phyloP scores from a whole-genome alignment of 257 asterid species.

The Solanum sparsipilum region DNA sequence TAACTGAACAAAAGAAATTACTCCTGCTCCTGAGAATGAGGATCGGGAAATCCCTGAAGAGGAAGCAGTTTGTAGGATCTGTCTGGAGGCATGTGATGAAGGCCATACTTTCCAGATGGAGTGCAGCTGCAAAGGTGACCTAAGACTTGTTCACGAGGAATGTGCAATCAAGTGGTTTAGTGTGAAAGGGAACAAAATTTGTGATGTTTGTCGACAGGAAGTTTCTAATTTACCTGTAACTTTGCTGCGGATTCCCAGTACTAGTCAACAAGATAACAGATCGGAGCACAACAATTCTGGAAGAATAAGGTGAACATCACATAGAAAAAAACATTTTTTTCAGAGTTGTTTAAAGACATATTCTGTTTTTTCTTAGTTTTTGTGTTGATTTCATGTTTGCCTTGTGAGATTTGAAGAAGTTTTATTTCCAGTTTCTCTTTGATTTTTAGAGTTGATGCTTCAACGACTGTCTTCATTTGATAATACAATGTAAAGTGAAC shows the following conservation, averaged over 20 bases:
- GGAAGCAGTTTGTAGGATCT: constrained; percentile 91
- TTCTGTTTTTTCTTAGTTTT: neutral
- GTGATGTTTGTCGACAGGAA: constrained; percentile 83
- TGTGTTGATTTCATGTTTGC: neutral
- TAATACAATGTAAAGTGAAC: neutral
- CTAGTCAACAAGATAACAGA: constrained; percentile 26
- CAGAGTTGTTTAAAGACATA: neutral
- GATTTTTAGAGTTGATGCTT: neutral
- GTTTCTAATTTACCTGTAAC: constrained; percentile 80
- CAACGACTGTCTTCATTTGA: neutral
- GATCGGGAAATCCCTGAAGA: constrained; percentile 98
- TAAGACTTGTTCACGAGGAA: constrained; percentile 58
- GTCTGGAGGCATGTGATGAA: constrained; percentile 77
- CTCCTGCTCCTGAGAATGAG: constrained; percentile 43
- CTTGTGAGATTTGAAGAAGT: neutral
- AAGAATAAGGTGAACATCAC: constrained; percentile 26
- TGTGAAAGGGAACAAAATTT: constrained; percentile 40
- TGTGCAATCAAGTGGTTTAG: constrained; percentile 95
- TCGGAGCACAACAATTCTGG: constrained; percentile 21
- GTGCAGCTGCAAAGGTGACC: constrained; percentile 93
- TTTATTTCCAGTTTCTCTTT: neutral
- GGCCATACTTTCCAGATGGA: constrained; percentile 69
- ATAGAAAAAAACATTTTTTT: neutral
- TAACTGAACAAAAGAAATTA: constrained; percentile 38
- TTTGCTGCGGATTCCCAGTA: constrained; percentile 50